Conservation (phyloP, 2,329 filamentous ascomycete genomes). For the Colletotrichum spinosum region DNA sequence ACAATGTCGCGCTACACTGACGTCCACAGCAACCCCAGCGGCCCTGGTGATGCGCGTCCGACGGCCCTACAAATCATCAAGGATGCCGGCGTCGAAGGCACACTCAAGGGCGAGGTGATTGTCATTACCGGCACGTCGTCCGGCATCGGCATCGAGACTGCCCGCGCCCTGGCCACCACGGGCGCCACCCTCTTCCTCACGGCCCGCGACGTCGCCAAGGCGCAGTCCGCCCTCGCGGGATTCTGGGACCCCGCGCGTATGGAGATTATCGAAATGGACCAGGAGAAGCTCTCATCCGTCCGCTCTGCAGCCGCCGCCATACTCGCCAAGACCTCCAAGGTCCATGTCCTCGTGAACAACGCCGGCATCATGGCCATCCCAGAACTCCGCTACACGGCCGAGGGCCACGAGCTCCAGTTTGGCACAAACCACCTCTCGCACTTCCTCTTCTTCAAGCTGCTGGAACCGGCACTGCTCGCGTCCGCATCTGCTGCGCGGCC, state of each 20-base stretch:
- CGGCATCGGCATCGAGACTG: constrained; percentile 52
- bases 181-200: constrained; percentile 51
- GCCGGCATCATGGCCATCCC: constrained; percentile 42
- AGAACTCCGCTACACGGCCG: constrained; percentile 22
- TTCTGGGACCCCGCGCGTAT: constrained; percentile 10
- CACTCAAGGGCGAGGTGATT: constrained; percentile 47
- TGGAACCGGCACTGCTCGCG: constrained; percentile 56
- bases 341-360: constrained; percentile 48
- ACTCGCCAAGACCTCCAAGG: constrained; percentile 40
- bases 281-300: constrained; percentile 14
- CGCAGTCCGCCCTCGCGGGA: constrained; percentile 42
- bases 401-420: constrained; percentile 53
- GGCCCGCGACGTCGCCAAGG: constrained; percentile 48
- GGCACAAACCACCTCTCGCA: constrained; percentile 64
- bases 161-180: constrained; percentile 48
- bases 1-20: constrained; percentile 21
- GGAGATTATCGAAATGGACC: background rate
- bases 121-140: constrained; percentile 51
- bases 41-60: constrained; percentile 53
- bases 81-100: constrained; percentile 49
- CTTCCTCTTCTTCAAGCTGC: constrained; percentile 63
- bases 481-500: constrained; percentile 49
- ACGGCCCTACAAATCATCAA: constrained; percentile 53
- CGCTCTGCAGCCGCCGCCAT: constrained; percentile 46
- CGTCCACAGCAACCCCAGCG: constrained; percentile 33